These are phyloP conservation scores for Alternaria conjuncta DNA, from an alignment of 2,329 filamentous ascomycete species.

Conservation along the genomic window DNA sequence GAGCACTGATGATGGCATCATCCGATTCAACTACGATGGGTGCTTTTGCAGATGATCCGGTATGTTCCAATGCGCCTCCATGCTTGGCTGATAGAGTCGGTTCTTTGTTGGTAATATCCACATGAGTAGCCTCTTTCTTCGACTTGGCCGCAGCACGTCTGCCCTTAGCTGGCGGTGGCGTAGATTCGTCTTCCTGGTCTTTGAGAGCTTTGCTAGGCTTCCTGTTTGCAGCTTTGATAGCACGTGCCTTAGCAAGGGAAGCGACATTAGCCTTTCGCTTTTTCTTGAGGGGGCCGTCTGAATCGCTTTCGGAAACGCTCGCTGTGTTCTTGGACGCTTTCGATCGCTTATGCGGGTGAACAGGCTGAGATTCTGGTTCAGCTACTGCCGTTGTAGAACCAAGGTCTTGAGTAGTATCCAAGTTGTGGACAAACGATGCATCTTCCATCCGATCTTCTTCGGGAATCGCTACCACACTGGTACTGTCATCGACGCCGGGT, in stretches of 20 bases:
- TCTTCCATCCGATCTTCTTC: not conserved
- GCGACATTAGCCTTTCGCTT: not conserved
- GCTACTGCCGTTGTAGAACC: not conserved
- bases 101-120: not conserved
- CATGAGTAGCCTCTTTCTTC: not conserved
- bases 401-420: not conserved
- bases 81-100: not conserved
- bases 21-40: not conserved
- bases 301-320: constrained; percentile 8
- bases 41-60: not conserved
- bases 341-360: not conserved
- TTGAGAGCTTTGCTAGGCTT: not conserved
- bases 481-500: not conserved
- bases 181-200: not conserved
- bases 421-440: not conserved
- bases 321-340: not conserved
- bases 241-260: not conserved
- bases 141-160: not conserved
- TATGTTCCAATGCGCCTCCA: not conserved
- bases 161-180: not conserved
- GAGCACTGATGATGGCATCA: not conserved
- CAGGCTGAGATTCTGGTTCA: not conserved
- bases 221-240: not conserved
- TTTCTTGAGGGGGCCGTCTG: constrained; percentile 7
- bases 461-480: not conserved